Conservation (phyloP, 805 yeast species). For the Saccharomycopsis lassenensis region DNA sequence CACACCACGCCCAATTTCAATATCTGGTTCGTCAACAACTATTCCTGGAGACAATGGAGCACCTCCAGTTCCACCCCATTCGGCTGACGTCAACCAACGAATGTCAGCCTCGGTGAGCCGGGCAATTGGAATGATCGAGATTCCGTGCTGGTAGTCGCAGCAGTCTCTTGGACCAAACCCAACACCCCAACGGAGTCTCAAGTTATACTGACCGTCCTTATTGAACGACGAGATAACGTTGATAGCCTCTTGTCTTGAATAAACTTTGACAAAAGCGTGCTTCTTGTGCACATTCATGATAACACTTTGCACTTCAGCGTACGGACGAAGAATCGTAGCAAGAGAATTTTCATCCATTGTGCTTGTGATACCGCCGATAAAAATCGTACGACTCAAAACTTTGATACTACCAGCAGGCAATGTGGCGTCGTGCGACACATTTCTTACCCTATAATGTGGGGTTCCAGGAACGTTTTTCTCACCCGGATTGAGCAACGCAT, state of each 20-base stretch:
- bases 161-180: slow-evolving; percentile 99
- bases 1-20: slow-evolving; percentile 89
- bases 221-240: slow-evolving; percentile 62
- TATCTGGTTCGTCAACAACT: slow-evolving; percentile 94
- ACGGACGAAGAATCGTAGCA: slow-evolving; percentile 63
- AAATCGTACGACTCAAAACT: slow-evolving; percentile 81
- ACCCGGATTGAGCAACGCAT: slow-evolving; percentile 31
- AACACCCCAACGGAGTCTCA: slow-evolving; percentile 97
- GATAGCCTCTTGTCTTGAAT: slow-evolving; percentile 87
- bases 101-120: slow-evolving; percentile 91
- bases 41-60: slow-evolving; percentile 66
- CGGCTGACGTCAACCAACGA: slow-evolving; percentile 80
- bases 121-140: slow-evolving; percentile 74
- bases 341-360: slow-evolving; percentile 69
- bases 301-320: slow-evolving; percentile 85
- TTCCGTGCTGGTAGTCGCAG: slow-evolving; percentile 87
- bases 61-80: slow-evolving; percentile 97
- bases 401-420: slow-evolving; percentile 72
- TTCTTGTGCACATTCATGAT: slow-evolving; percentile 80
- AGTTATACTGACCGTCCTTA: slow-evolving; percentile 45
- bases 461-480: slow-evolving; percentile 63
- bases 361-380: slow-evolving; percentile 88
- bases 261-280: slow-evolving; percentile 93
- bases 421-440: slow-evolving; percentile 55
- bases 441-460: slow-evolving; percentile 67